Conservation (phyloP, 805 yeast genomes). For the Metschnikowia matae region DNA sequence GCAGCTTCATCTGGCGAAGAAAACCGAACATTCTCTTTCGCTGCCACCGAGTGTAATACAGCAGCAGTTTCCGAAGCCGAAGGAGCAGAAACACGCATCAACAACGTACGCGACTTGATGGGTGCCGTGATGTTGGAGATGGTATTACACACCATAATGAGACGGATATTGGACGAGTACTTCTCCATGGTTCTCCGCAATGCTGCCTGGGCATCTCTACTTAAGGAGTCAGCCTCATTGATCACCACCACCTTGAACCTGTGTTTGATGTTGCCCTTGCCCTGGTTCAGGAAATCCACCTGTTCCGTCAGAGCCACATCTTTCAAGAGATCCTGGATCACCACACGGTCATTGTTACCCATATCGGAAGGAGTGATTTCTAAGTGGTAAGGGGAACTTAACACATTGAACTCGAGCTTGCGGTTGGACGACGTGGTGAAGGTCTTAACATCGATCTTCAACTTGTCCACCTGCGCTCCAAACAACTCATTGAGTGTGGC, state of each 20-base stretch:
- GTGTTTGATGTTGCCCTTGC: slow-evolving; percentile 37
- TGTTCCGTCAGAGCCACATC: slow-evolving; percentile 95
- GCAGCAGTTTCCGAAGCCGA: slow-evolving; percentile 49
- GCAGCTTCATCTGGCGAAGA: slow-evolving; percentile 37
- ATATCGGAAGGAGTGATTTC: slow-evolving; percentile 97
- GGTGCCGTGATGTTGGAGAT: slow-evolving; percentile 92
- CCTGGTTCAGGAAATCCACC: slow-evolving; percentile 66
- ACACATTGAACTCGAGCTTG: slow-evolving; percentile 85
- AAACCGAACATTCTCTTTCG: slow-evolving; percentile 49
- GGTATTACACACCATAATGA: slow-evolving; percentile 81
- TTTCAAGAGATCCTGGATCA: slow-evolving; percentile 88
- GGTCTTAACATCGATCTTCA: slow-evolving; percentile 83
- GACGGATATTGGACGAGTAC: slow-evolving; percentile 80
- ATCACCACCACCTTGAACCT: slow-evolving; percentile 78
- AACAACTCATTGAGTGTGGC: slow-evolving; percentile 74
- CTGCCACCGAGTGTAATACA: slow-evolving; percentile 54
- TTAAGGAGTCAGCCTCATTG: slow-evolving; percentile 85
- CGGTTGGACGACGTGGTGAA: slow-evolving; percentile 70
- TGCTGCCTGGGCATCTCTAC: slow-evolving; percentile 95
- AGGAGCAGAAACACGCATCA: slow-evolving; percentile 88
- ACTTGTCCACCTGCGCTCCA: slow-evolving; percentile 75
- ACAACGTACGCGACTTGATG: slow-evolving; percentile 84
- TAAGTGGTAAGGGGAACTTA: slow-evolving; percentile 85
- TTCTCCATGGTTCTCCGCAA: slow-evolving; percentile 94
- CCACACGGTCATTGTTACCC: slow-evolving; percentile 93